A percentile compares a stretch with the other conserved stretches of the same genome.
Conservation (phyloP, 2,329 filamentous ascomycete genomes). For the Dryadomyces quercivorus region DNA sequence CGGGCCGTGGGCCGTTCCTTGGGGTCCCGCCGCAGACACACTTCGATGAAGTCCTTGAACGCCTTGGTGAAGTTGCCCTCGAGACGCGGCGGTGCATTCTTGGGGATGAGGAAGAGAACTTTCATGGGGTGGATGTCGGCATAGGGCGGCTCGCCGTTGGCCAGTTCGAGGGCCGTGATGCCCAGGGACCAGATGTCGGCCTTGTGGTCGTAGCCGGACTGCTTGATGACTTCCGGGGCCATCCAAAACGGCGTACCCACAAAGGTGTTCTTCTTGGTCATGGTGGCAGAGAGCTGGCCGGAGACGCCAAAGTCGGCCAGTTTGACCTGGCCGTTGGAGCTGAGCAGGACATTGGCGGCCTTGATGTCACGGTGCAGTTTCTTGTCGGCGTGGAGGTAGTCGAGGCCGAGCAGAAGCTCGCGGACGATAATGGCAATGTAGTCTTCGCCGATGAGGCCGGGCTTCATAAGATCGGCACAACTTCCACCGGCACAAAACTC, state of each 20-base stretch:
- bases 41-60: conserved; percentile 74
- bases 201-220: conserved; percentile 95
- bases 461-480: conserved; percentile 91
- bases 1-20: conserved; percentile 76
- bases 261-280: conserved; percentile 99
- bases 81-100: conserved; percentile 75
- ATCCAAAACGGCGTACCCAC: conserved; percentile 99
- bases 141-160: conserved; percentile 85
- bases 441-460: conserved; percentile 79
- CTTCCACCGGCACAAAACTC: conserved; percentile 96
- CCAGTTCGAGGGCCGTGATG: conserved; percentile 85
- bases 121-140: conserved; percentile 98
- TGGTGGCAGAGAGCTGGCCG: conserved; percentile 88
- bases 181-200: conserved; percentile 96
- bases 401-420: conserved; percentile 78
- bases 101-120: conserved; percentile 89
- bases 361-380: conserved; percentile 97
- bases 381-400: conserved; percentile 89
- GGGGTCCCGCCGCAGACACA: conserved; percentile 81
- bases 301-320: conserved; percentile 95
- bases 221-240: conserved; percentile 97
- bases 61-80: conserved; percentile 70
- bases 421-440: conserved; percentile 94
- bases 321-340: conserved; percentile 89
- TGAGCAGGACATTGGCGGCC: conserved; percentile 85